Base-by-base conservation (phyloP, 2,329 filamentous ascomycete genomes). In the Pseudocercospora fuligena region DNA sequence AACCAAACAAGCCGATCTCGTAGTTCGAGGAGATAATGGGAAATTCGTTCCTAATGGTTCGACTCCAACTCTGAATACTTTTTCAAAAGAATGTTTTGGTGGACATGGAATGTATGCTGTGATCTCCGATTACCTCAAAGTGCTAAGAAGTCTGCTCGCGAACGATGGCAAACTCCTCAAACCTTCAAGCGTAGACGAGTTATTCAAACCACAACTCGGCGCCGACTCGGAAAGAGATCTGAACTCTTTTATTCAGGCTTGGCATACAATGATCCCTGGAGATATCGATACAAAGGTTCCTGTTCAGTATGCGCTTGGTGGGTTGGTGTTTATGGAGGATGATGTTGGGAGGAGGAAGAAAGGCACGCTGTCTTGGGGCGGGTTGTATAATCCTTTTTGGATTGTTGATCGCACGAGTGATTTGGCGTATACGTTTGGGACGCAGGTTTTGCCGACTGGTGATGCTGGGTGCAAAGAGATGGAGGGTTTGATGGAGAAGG, bases 131-230 rank as follows among this genome's bases (percentile, higher is more conserved):
- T 87, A 83, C 65, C 67, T 82, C 60, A 80, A 80, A 40, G 73
- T 87, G 5, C 71, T 85, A 2, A 76, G 75, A 2, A 84, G 83
- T 1, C 72, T 88, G 1, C 76, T 87, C 0, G 73, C 75, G 1
- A 81, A 86, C 54, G 85, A 87, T 61, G 82, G 80, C 3, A 82
- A 79, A 49, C 69, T 88, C 0, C 78, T 88, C 6, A 78, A 74
- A 21, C 75, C 77, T 0, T 73, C 74, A 3, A 84, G 80, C 0
- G 78, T 82, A 0, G 77, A 81, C 0, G 70, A 77, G 51, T 80
- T 88, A 75, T 87, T 86, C 69, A 70, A 76, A 61, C 78, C 84
- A 0, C 85, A 85, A 53, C 79, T 88, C 0, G 63, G 68, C 0
- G 69, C 71, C 51, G 47, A 69, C 12, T 68, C 70, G 40, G 49